phyloP scores from a whole-genome alignment of 1,139 yeast genomes.

The Waltiozyma sp. region DNA sequence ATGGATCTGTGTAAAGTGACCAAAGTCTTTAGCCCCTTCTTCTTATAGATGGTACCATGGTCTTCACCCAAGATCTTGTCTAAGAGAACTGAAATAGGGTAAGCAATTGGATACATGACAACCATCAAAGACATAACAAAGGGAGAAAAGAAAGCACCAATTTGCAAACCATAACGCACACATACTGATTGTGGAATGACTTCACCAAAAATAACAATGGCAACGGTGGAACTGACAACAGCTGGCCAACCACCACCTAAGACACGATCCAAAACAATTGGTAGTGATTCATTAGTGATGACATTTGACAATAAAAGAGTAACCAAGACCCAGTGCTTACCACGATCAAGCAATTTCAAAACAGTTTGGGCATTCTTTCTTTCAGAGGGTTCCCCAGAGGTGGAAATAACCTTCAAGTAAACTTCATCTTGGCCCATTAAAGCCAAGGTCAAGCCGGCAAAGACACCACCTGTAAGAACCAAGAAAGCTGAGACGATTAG shows the following conservation, averaged over 20 bases:
- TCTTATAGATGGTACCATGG: conserved; percentile 90
- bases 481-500: conserved; percentile 48
- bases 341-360: conserved; percentile 58
- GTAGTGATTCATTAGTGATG: conserved; percentile 89
- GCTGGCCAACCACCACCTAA: conserved; percentile 99
- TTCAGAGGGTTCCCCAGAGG: conserved; percentile 44
- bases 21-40: conserved; percentile 84
- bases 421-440: conserved; percentile 98
- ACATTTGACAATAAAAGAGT: conserved; percentile 80
- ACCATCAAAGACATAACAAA: conserved; percentile 82
- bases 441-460: conserved; percentile 91
- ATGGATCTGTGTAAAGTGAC: conserved; percentile 88
- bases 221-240: conserved; percentile 81
- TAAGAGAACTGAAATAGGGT: conserved; percentile 74
- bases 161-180: conserved; percentile 84
- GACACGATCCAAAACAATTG: conserved; percentile 84
- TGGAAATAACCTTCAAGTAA: conserved; percentile 55
- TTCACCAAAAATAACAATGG: conserved; percentile 92
- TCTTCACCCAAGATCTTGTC: conserved; percentile 87
- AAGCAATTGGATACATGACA: conserved; percentile 82
- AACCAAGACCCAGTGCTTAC: conserved; percentile 97
- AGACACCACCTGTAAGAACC: conserved; percentile 86
- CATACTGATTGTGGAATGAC: conserved; percentile 91
- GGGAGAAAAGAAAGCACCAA: conserved; percentile 86
- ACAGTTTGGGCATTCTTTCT: conserved; percentile 67